Conservation (phyloP, 176 grass and related monocot genomes). For the Oryza rufipogon region DNA sequence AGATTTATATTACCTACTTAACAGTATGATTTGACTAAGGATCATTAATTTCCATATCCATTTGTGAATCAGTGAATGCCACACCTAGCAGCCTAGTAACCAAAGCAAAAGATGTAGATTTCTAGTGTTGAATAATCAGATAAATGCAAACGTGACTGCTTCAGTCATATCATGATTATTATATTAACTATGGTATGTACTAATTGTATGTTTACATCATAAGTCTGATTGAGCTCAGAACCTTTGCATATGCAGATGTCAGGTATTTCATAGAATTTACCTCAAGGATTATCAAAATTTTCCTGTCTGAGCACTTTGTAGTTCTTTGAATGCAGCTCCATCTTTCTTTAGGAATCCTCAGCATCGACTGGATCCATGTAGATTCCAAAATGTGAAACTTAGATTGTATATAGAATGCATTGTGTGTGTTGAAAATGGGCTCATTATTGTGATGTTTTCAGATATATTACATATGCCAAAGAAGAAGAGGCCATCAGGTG, state of each 20-base stretch:
- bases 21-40: background rate
- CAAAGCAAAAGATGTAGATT: background rate
- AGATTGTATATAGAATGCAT: background rate
- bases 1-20: constrained; percentile 10
- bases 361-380: background rate
- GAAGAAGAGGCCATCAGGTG: constrained; percentile 93
- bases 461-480: constrained; percentile 98
- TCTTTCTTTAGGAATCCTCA: constrained; percentile 16
- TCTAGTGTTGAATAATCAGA: constrained; percentile 27
- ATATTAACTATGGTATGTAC: constrained; percentile 4
- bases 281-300: background rate
- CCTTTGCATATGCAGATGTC: background rate
- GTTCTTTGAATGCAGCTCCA: constrained; percentile 8
- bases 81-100: background rate
- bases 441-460: constrained; percentile 38
- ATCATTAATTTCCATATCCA: background rate
- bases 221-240: constrained; percentile 7
- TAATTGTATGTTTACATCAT: background rate
- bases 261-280: constrained; percentile 8
- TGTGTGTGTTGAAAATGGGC: constrained; percentile 4
- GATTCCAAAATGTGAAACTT: background rate
- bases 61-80: background rate
- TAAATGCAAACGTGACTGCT: constrained; percentile 3
- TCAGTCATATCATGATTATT: constrained; percentile 2
- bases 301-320: background rate